Conservation (phyloP, 164 flowering plant genomes). For the Litsea cubeba region DNA sequence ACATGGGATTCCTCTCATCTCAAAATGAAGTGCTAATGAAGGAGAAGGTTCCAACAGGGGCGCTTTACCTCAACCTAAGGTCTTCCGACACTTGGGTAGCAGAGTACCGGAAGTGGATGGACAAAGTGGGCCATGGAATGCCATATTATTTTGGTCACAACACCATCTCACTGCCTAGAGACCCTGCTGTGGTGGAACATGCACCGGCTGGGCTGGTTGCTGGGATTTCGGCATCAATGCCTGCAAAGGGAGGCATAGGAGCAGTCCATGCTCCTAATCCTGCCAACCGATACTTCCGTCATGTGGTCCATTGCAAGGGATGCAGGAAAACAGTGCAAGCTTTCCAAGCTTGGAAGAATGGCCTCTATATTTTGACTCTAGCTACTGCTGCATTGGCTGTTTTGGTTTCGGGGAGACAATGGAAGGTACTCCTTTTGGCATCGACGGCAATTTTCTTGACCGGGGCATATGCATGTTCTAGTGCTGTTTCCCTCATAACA, state of each 20-base stretch:
- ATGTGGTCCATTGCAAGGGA: slow-evolving; percentile 81
- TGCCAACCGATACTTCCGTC: slow-evolving; percentile 77
- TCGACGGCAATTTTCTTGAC: slow-evolving; percentile 45
- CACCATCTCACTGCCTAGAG: slow-evolving; percentile 64
- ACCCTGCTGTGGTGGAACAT: slow-evolving; percentile 88
- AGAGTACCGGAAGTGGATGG: slow-evolving; percentile 96
- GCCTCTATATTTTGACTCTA: slow-evolving; percentile 42
- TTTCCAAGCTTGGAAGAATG: slow-evolving; percentile 65
- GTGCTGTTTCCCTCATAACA: slow-evolving; percentile 66
- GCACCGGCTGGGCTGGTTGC: slow-evolving; percentile 95
- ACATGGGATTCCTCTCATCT: slow-evolving; percentile 97
- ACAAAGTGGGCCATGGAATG: slow-evolving; percentile 96
- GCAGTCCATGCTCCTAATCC: slow-evolving; percentile 70
- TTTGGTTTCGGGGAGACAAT: slow-evolving; percentile 66
- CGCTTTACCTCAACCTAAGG: slow-evolving; percentile 63
- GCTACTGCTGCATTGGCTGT: slow-evolving; percentile 57
- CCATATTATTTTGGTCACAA: slow-evolving; percentile 90
- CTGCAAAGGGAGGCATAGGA: slow-evolving; percentile 89
- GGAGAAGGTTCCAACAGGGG: slow-evolving; percentile 77
- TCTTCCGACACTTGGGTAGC: slow-evolving; percentile 93
- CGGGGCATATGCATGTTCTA: slow-evolving; percentile 58
- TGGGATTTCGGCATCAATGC: slow-evolving; percentile 65
- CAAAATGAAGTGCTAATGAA: slow-evolving; percentile 79
- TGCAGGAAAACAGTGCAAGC: slow-evolving; percentile 56
- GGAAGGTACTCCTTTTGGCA: slow-evolving; percentile 61